phyloP scores from a whole-genome alignment of 140 eudicot genomes.

The Oenanthe javanica region DNA sequence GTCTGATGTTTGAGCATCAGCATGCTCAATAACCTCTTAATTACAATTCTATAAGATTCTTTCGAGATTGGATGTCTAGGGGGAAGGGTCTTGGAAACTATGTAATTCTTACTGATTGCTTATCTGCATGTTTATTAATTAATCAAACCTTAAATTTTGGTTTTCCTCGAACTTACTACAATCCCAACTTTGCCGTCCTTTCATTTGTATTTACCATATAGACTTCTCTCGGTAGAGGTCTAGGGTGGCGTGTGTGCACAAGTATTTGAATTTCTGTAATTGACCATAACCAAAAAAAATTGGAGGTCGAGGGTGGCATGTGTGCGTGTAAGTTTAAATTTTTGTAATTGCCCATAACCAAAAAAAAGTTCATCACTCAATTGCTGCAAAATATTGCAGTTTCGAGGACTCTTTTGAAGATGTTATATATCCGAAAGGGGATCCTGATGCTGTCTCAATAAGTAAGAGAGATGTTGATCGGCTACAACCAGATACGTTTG shows the following conservation, averaged over 20 bases:
- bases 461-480: conserved; percentile 85
- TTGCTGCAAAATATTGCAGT: conserved; percentile 36
- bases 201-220: background rate
- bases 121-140: background rate
- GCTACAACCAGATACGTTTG: conserved; percentile 75
- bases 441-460: conserved; percentile 80
- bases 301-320: background rate
- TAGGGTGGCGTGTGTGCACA: background rate
- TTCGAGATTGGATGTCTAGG: background rate
- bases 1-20: background rate
- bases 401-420: conserved; percentile 71
- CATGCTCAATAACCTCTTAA: background rate
- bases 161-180: background rate
- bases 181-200: background rate
- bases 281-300: background rate
- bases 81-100: background rate
- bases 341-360: background rate
- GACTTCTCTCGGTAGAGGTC: background rate
- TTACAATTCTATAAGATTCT: background rate
- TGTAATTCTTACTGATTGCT: background rate
- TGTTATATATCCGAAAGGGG: conserved; percentile 87
- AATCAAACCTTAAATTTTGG: background rate
- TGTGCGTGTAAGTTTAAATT: background rate
- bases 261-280: background rate
- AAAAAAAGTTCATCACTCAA: background rate